A percentile compares a stretch with the other conserved stretches of the same genome.
phyloP scores from a whole-genome alignment of 148 eudicot genomes.

The Silene conica region DNA sequence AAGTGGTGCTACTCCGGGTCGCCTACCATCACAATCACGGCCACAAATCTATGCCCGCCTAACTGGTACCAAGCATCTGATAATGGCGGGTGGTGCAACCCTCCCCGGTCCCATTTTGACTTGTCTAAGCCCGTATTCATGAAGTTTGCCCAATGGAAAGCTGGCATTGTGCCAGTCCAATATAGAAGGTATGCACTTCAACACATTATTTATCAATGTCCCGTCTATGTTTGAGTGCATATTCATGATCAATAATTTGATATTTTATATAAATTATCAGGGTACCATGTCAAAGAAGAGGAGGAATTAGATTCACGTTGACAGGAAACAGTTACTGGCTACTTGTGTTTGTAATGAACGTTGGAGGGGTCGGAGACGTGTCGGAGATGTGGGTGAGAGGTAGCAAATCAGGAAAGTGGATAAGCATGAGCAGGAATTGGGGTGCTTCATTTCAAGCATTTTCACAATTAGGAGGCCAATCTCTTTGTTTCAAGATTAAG shows the following conservation, averaged over 20 bases:
- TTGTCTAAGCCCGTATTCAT: constrained; percentile 95
- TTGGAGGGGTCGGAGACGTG: constrained; percentile 57
- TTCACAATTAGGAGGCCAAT: constrained; percentile 50
- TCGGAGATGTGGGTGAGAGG: constrained; percentile 71
- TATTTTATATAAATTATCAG: too few relatives aligned
- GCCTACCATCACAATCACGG: constrained; percentile 68
- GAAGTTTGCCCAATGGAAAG: constrained; percentile 69
- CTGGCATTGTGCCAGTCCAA: constrained; percentile 74
- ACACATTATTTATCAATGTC: too few relatives aligned
- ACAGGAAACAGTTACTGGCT: constrained; percentile 39
- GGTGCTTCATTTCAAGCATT: constrained; percentile 87
- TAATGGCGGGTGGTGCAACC: constrained; percentile 93
- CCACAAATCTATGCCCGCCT: constrained; percentile 93
- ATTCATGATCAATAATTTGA: too few relatives aligned
- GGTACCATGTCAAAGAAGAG: constrained; percentile 35
- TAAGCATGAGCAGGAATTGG: constrained; percentile 87
- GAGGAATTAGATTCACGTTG: constrained; percentile 37
- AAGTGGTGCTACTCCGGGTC: constrained; percentile 47
- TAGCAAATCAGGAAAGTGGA: constrained; percentile 45
- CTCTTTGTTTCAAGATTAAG: constrained; percentile 61
- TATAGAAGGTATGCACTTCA: constrained; percentile 49
- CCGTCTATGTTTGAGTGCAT: accelerated
- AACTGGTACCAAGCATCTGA: constrained; percentile 50
- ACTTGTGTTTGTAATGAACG: constrained; percentile 39
- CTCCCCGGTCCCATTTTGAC: constrained; percentile 84